Conservation (phyloP, 2,329 filamentous ascomycete genomes). For the Xylaria sp. region DNA sequence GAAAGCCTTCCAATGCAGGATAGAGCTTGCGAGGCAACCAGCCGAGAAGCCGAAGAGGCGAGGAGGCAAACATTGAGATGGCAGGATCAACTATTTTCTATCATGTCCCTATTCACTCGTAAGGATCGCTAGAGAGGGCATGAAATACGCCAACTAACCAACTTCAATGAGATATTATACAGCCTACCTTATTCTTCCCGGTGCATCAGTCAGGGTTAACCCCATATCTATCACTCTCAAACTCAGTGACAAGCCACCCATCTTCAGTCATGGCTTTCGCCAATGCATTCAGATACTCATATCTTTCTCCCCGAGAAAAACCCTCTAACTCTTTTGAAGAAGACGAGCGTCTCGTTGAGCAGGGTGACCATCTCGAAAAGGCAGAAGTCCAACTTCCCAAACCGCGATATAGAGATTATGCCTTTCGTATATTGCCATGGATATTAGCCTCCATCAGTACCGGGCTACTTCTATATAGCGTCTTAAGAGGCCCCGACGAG, state of each 20-base stretch:
- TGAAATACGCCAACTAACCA: neutral
- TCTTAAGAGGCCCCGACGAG: slow-evolving; percentile 14
- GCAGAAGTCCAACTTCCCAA: neutral
- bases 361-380: neutral
- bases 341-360: slow-evolving; percentile 5
- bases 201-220: neutral
- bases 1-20: neutral
- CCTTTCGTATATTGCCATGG: slow-evolving; percentile 11
- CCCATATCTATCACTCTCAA: neutral
- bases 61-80: neutral
- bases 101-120: neutral
- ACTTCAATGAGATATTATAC: neutral
- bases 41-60: neutral
- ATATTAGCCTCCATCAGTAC: slow-evolving; percentile 1
- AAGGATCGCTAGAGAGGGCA: neutral
- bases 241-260: neutral
- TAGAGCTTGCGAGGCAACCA: neutral
- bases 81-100: neutral
- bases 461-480: neutral
- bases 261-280: neutral
- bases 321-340: neutral
- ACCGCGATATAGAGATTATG: neutral
- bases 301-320: neutral
- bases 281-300: slow-evolving; percentile 6
- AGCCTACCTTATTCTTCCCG: neutral